These are phyloP conservation scores for Kalaharituber pfeilii DNA, from an alignment of 2,329 filamentous ascomycete genomes.

Conservation along the genomic window DNA sequence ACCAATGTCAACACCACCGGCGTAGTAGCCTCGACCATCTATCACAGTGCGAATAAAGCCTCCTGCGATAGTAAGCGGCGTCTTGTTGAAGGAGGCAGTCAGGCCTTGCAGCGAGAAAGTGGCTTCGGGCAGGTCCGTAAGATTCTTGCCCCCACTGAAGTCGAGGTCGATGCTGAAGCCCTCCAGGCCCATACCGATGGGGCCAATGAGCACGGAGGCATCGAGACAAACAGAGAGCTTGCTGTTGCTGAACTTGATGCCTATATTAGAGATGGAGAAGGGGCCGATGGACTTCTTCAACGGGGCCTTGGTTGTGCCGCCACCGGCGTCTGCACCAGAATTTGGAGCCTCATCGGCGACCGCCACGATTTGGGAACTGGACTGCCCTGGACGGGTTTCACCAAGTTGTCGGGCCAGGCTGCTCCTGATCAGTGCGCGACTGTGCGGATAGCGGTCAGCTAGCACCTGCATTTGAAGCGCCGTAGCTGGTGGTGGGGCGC, in stretches of 20 bases:
- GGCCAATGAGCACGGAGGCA: slow-evolving; percentile 27
- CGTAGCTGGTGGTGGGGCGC: neutral
- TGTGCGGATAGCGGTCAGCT: neutral
- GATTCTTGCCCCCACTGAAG: slow-evolving; percentile 12
- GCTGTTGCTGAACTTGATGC: slow-evolving; percentile 26
- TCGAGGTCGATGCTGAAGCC: slow-evolving; percentile 25
- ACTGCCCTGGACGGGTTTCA: slow-evolving; percentile 13
- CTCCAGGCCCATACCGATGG: slow-evolving; percentile 26
- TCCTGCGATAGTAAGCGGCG: slow-evolving; percentile 28
- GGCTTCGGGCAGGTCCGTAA: slow-evolving; percentile 8
- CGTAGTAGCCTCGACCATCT: slow-evolving; percentile 24
- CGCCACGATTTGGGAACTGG: slow-evolving; percentile 24
- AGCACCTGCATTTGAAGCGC: too few relatives aligned
- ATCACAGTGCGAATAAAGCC: slow-evolving; percentile 24
- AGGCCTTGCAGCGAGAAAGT: slow-evolving; percentile 25
- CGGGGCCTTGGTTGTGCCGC: slow-evolving; percentile 17
- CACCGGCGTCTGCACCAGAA: slow-evolving; percentile 3
- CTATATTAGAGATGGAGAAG: slow-evolving; percentile 27
- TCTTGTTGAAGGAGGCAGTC: slow-evolving; percentile 24
- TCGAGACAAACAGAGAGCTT: slow-evolving; percentile 25
- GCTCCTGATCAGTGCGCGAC: neutral
- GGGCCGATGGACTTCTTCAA: slow-evolving; percentile 25
- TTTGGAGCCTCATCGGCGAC: slow-evolving; percentile 10
- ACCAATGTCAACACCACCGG: slow-evolving; percentile 27
- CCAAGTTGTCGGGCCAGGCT: neutral